A percentile compares a stretch with the other conserved stretches of the same genome.
Conservation (phyloP, 2,329 filamentous ascomycete species). For the Fusarium euwallaceae region DNA sequence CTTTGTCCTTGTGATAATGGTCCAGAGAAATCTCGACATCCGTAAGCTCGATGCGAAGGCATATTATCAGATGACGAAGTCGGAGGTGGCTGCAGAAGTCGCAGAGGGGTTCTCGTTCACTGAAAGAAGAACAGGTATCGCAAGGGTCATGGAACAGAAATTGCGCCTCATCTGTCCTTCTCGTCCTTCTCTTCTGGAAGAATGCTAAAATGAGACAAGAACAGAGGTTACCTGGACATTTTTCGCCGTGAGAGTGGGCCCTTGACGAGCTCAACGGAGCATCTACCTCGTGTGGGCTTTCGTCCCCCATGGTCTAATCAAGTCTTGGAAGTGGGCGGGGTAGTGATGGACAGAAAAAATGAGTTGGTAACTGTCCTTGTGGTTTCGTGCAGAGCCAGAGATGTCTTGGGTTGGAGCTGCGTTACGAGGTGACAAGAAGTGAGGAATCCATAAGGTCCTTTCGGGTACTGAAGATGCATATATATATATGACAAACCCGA, state of each 20-base stretch:
- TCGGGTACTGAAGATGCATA: neutral
- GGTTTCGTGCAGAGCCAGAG: neutral
- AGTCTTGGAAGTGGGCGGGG: neutral
- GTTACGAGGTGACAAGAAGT: neutral
- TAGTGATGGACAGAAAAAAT: neutral
- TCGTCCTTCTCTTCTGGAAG: fast-evolving
- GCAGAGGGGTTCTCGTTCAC: neutral
- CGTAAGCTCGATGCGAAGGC: neutral
- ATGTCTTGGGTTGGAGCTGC: neutral
- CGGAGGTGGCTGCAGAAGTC: neutral
- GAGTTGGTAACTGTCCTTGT: neutral
- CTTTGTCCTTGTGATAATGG: neutral
- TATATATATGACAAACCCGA: neutral
- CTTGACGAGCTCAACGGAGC: neutral
- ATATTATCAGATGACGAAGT: neutral
- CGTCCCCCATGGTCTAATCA: neutral
- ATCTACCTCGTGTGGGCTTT: neutral
- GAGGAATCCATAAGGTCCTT: too few species aligned
- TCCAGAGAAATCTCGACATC: too few species aligned
- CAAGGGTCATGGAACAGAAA: neutral
- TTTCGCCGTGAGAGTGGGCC: neutral
- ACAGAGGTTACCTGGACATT: neutral
- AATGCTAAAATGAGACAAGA: neutral
- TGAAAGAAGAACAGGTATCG: neutral
- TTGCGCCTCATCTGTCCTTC: neutral